phyloP scores from a whole-genome alignment of 805 yeast species.

The Scheffersomyces stipitis region DNA sequence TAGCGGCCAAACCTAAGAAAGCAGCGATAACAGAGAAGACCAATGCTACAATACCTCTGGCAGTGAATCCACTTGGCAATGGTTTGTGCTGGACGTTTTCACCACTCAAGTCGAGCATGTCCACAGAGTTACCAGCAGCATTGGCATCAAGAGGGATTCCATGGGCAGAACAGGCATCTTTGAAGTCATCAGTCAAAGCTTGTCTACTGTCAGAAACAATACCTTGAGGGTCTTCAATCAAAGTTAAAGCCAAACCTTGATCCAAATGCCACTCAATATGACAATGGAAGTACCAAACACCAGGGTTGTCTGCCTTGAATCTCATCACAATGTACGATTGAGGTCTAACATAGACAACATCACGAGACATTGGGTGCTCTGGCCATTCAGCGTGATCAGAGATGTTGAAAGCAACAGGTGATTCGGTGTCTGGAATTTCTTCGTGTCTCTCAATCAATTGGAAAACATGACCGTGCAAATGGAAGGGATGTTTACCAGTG shows the following conservation, averaged over 20 bases:
- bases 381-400: slow-evolving; percentile 50
- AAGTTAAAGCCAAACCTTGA: slow-evolving; percentile 83
- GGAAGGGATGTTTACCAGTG: slow-evolving; percentile 97
- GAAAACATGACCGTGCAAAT: slow-evolving; percentile 91
- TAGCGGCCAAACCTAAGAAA: slow-evolving; percentile 72
- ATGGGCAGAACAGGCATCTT: slow-evolving; percentile 56
- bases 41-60: slow-evolving; percentile 91
- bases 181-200: slow-evolving; percentile 61
- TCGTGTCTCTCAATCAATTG: slow-evolving; percentile 76
- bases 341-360: slow-evolving; percentile 74
- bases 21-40: slow-evolving; percentile 89
- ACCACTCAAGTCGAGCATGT: slow-evolving; percentile 69
- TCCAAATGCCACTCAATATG: slow-evolving; percentile 98
- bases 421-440: slow-evolving; percentile 52
- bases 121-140: slow-evolving; percentile 78
- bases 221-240: slow-evolving; percentile 80
- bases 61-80: slow-evolving; percentile 89
- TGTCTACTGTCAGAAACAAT: slow-evolving; percentile 54
- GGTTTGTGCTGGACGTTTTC: slow-evolving; percentile 64
- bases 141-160: slow-evolving; percentile 66
- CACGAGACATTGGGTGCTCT: slow-evolving; percentile 80
- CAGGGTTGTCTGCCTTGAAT: slow-evolving; percentile 92
- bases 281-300: slow-evolving; percentile 99
- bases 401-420: slow-evolving; percentile 59
- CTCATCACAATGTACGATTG: slow-evolving; percentile 84